Evolutionary conservation across 345 rosid species (phyloP), one percentile per base, ranked within the genome.

Genomic region (Euphorbia tirucalli): DNA sequence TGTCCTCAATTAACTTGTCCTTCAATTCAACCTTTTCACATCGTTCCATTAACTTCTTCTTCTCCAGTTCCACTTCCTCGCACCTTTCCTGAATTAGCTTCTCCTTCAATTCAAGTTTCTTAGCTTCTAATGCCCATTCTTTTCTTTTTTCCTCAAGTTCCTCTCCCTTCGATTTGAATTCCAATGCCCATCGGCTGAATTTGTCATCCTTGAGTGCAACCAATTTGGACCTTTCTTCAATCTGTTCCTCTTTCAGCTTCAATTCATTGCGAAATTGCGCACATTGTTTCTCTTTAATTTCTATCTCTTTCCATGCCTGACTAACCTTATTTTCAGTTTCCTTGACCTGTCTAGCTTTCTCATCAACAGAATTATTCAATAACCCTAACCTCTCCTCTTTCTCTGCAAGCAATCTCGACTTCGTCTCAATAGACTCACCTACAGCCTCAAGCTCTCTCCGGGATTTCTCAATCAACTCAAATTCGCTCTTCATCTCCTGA

Each of bases 161-260:
- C 74, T 21, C 48, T 15, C 35, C 61, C 75, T 66, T 69, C 64
- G 52, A 19, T 24, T 62, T 71, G 37, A 82, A 56, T 56, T 77
- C 81, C 22, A 19, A 27, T 41, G 8, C 7, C 32, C 13, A 19
- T 25, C 28, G 22, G 22, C 46, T 48, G 28, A 41, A 56, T 62
- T 37, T 56, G 10, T 63, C 81, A 50, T 65, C 28, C 37, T 27
- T 22, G 5, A n/a, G 7, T 1, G 11, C 70, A 46, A 50, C 39
- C 3, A 64, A 68, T 10, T 61, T 61, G 48, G 62, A 69, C 59
- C 44, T 41, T 52, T 76, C 82, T 49, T 32, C 75, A n/a, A 76
- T 18, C 35, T 71, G 39, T 63, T 68, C 59, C 73, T 73, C 74
- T 56, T 61, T 73, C 67, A 39, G 35, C 35, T 59, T 35, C 11